phyloP scores from a whole-genome alignment of 2,329 filamentous ascomycete species.

The Alternaria ventricosa region DNA sequence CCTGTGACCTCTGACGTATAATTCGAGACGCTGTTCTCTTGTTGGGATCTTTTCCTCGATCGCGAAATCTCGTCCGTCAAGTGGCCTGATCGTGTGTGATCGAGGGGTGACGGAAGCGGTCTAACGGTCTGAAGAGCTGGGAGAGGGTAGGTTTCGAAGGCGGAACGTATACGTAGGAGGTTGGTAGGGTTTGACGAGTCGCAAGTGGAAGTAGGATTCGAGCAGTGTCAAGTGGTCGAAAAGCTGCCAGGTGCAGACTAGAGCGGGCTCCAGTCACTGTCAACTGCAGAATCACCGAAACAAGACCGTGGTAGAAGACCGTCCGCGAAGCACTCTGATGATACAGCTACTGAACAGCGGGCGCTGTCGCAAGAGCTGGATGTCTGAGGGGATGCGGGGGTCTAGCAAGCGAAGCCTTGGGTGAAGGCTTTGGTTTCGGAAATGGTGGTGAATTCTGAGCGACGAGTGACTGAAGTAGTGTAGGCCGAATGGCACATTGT shows the following conservation, averaged over 20 bases:
- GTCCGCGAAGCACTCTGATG: constrained; percentile 48
- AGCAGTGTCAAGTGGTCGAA: constrained; percentile 44
- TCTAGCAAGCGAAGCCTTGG: constrained; percentile 49
- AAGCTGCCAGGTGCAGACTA: constrained; percentile 41
- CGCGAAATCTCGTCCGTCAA: constrained; percentile 20
- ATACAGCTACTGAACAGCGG: constrained; percentile 44
- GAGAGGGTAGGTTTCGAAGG: constrained; percentile 23
- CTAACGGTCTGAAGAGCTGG: constrained; percentile 13
- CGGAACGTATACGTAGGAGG: constrained; percentile 24
- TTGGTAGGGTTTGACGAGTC: constrained; percentile 39
- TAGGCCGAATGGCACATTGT: constrained; percentile 46
- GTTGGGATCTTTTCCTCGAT: constrained; percentile 28
- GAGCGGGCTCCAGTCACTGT: constrained; percentile 51
- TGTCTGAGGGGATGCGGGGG: constrained; percentile 41
- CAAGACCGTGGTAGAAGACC: constrained; percentile 47
- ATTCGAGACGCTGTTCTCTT: constrained; percentile 33
- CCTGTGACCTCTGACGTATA: constrained; percentile 46
- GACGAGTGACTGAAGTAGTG: constrained; percentile 52
- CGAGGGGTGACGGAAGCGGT: constrained; percentile 19
- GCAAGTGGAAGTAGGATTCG: constrained; percentile 38
- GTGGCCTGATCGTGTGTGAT: constrained; percentile 18
- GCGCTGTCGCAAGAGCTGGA: constrained; percentile 44
- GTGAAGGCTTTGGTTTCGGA: constrained; percentile 50
- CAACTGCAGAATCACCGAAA: constrained; percentile 53
- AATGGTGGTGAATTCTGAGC: constrained; percentile 48